Conservation (phyloP, 2,329 filamentous ascomycete genomes). For the Clonostachys rosea region DNA sequence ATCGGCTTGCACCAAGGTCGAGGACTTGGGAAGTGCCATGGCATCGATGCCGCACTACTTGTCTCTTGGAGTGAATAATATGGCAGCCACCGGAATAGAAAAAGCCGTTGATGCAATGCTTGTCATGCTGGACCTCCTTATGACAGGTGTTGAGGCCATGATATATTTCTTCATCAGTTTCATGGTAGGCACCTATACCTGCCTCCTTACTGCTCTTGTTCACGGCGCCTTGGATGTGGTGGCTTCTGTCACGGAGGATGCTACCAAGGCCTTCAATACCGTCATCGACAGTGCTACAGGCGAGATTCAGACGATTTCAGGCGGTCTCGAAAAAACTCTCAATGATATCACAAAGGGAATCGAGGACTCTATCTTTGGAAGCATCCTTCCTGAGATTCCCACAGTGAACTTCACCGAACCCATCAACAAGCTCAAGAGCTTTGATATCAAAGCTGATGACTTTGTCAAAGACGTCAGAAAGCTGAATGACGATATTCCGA, state of each 20-base stretch:
- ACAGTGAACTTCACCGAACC: slow-evolving; percentile 60
- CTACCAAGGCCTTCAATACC: slow-evolving; percentile 40
- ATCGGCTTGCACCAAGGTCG: slow-evolving; percentile 85
- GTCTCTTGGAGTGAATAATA: slow-evolving; percentile 79
- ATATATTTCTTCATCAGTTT: slow-evolving; percentile 91
- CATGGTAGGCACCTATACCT: slow-evolving; percentile 84
- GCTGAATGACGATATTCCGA: slow-evolving; percentile 76
- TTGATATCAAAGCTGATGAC: slow-evolving; percentile 62
- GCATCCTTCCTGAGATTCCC: slow-evolving; percentile 38
- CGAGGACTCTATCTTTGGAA: slow-evolving; percentile 40
- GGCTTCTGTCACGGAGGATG: slow-evolving; percentile 45
- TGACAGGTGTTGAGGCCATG: slow-evolving; percentile 81
- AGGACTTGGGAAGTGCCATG: slow-evolving; percentile 90
- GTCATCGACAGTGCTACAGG: slow-evolving; percentile 53
- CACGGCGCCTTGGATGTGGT: slow-evolving; percentile 72
- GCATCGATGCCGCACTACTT: slow-evolving; percentile 98
- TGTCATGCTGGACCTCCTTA: slow-evolving; percentile 68
- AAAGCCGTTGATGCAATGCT: slow-evolving; percentile 77
- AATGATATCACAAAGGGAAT: slow-evolving; percentile 40
- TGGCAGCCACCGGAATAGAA: slow-evolving; percentile 77
- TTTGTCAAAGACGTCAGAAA: slow-evolving; percentile 66
- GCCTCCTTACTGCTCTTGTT: slow-evolving; percentile 79
- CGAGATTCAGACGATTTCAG: slow-evolving; percentile 52
- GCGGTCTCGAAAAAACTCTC: slow-evolving; percentile 40
- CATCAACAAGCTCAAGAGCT: slow-evolving; percentile 62